phyloP scores from a whole-genome alignment of 345 rosid genomes.

The Cardamine occulta region DNA sequence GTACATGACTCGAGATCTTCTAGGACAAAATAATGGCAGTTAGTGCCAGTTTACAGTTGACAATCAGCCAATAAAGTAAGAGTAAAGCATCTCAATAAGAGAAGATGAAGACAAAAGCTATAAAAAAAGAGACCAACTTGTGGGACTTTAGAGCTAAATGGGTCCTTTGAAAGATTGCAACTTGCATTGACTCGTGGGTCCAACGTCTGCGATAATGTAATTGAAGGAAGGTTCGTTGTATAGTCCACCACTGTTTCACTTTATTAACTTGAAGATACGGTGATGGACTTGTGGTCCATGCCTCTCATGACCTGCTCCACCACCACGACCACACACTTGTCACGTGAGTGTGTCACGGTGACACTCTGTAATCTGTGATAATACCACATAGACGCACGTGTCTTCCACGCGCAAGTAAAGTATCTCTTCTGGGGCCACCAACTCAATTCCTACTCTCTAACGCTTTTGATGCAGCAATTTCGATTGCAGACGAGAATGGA shows the following conservation, averaged over 20 bases:
- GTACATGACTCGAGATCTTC: constrained; percentile 21
- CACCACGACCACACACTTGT: constrained; percentile 21
- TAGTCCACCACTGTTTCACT: constrained; percentile 24
- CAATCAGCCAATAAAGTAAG: constrained; percentile 28
- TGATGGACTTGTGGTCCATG: constrained; percentile 17
- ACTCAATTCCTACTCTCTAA: neutral
- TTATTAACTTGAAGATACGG: neutral
- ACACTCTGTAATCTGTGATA: constrained; percentile 12
- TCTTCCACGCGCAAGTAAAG: constrained; percentile 13
- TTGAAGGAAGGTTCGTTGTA: constrained; percentile 37
- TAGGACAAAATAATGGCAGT: constrained; percentile 30
- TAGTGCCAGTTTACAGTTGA: constrained; percentile 43
- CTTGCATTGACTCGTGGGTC: constrained; percentile 45
- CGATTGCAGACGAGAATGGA: neutral
- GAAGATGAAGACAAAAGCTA: constrained; percentile 29
- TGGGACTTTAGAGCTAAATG: constrained; percentile 35
- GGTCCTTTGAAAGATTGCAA: constrained; percentile 33
- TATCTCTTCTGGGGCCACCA: constrained; percentile 25
- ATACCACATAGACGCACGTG: neutral
- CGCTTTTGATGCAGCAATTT: neutral
- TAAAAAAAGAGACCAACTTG: constrained; percentile 32
- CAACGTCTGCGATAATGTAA: constrained; percentile 21
- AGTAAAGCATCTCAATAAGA: constrained; percentile 29
- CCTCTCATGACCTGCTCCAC: constrained; percentile 26
- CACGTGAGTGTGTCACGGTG: constrained; percentile 23